Percentiles rank a stretch among this genome's conserved stretches.
These are phyloP conservation scores for Tetrahymena borealis DNA, from an alignment of 73 alveolate genomes.

Conservation along the genomic window DNA sequence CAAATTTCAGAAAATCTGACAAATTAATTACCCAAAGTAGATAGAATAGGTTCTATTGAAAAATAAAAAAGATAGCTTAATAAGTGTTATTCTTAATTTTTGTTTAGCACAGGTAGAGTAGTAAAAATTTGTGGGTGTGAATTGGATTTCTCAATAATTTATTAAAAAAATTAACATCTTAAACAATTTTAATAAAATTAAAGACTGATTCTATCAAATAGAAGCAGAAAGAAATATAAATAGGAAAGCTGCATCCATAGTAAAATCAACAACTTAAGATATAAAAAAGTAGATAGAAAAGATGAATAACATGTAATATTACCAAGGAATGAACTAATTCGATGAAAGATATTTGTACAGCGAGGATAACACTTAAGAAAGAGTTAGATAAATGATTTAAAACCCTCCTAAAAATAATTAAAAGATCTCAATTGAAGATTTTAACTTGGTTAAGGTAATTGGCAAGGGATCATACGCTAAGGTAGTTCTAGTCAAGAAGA, in stretches of 20 bases:
- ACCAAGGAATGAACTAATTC: neutral
- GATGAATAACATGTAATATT: neutral
- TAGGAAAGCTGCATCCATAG: neutral
- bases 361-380: neutral
- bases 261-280: neutral
- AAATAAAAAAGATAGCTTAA: no score
- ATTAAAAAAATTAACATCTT: neutral
- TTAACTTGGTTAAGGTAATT: conserved; percentile 61
- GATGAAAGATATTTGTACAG: neutral
- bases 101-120: neutral
- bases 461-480: conserved; percentile 94
- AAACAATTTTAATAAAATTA: neutral
- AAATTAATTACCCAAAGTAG: no score
- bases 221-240: neutral
- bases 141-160: neutral
- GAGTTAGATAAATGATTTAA: neutral
- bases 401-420: neutral
- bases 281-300: neutral
- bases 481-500: conserved; percentile 75
- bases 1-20: no score
- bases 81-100: no score
- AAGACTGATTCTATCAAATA: neutral
- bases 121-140: neutral
- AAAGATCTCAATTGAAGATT: conserved; percentile 69
- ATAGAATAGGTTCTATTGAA: no score